These are phyloP conservation scores for Linum trigynum DNA, from an alignment of 345 rosid species.

Conservation along the genomic window DNA sequence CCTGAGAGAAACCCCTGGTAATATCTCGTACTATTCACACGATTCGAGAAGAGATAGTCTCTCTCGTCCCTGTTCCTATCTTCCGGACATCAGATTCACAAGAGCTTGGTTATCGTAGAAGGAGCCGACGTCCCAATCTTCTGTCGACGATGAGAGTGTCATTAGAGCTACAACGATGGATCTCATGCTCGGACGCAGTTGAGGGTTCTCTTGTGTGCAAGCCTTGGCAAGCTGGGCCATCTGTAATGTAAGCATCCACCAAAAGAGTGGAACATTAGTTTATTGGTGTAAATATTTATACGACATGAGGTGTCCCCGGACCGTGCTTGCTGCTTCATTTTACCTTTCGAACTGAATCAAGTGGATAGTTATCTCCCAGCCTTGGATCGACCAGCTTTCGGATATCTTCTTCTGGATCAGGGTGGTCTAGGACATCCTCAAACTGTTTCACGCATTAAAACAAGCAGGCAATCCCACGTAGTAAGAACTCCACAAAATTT, in stretches of 20 bases:
- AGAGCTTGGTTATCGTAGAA: background rate
- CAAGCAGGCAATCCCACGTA: background rate
- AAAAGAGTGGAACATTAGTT: background rate
- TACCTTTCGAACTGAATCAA: slow-evolving; percentile 10
- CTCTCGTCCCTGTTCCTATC: too few species aligned
- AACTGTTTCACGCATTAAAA: background rate
- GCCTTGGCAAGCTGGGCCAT: slow-evolving; percentile 51
- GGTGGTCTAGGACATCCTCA: slow-evolving; percentile 6
- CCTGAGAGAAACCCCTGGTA: too few species aligned
- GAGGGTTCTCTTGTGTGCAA: slow-evolving; percentile 78
- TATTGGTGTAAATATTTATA: background rate
- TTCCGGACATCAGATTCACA: too few species aligned
- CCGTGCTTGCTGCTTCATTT: background rate
- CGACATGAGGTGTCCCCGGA: background rate
- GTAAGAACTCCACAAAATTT: too few species aligned
- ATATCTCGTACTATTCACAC: too few species aligned
- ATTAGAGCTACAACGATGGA: slow-evolving; percentile 80
- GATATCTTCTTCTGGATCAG: slow-evolving; percentile 8
- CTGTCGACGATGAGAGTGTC: slow-evolving; percentile 72
- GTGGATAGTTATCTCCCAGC: slow-evolving; percentile 4
- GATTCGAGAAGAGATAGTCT: too few species aligned
- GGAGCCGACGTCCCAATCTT: slow-evolving; percentile 61
- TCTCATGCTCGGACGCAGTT: slow-evolving; percentile 76
- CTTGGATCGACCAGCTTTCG: slow-evolving; percentile 7
- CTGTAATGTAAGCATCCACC: background rate